Percentiles rank a stretch among this genome's conserved stretches.
These are phyloP conservation scores for Jaenimonas drosophilae DNA, from an alignment of 208 protist genomes.

Conservation along the genomic window DNA sequence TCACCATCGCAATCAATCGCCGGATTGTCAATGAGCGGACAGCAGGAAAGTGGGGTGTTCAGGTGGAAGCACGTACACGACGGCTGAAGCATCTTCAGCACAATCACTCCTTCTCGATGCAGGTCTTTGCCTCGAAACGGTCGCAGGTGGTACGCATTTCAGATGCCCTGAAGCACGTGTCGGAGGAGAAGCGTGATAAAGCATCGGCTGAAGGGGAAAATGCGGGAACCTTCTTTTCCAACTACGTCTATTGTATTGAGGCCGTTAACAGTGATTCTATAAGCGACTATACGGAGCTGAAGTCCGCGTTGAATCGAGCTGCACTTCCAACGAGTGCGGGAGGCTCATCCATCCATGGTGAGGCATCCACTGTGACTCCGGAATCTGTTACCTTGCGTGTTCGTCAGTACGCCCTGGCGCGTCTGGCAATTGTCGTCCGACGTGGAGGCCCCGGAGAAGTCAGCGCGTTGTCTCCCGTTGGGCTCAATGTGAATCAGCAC, in stretches of 20 bases:
- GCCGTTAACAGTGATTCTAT: conserved; percentile 37
- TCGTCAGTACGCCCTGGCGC: conserved; percentile 44
- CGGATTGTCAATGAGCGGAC: conserved; percentile 15
- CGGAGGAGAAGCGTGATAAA: too few species aligned
- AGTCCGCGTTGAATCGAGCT: conserved; percentile 10
- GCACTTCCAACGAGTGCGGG: conserved; percentile 7
- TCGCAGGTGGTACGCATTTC: conserved; percentile 46
- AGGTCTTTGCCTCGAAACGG: conserved; percentile 58
- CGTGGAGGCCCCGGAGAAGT: conserved; percentile 16
- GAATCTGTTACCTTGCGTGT: conserved; percentile 56
- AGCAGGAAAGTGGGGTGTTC: conserved; percentile 53
- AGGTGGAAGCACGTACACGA: conserved; percentile 38
- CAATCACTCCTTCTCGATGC: conserved; percentile 49
- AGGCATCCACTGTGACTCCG: conserved; percentile 4
- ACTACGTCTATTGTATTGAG: conserved; percentile 50
- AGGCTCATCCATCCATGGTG: background rate
- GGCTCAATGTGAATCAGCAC: conserved; percentile 40
- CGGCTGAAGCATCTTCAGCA: conserved; percentile 41
- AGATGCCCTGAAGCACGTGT: too few species aligned
- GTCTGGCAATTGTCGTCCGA: conserved; percentile 21
- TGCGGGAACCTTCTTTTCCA: conserved; percentile 3
- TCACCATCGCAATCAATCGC: conserved; percentile 71
- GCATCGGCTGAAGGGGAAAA: background rate
- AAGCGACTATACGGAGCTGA: conserved; percentile 12
- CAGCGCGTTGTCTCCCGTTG: conserved; percentile 31